A percentile compares a stretch with the other conserved stretches of the same genome.
Evolutionary conservation across 257 asterid genomes (phyloP).

Genomic region (Euphrasia confusa): DNA sequence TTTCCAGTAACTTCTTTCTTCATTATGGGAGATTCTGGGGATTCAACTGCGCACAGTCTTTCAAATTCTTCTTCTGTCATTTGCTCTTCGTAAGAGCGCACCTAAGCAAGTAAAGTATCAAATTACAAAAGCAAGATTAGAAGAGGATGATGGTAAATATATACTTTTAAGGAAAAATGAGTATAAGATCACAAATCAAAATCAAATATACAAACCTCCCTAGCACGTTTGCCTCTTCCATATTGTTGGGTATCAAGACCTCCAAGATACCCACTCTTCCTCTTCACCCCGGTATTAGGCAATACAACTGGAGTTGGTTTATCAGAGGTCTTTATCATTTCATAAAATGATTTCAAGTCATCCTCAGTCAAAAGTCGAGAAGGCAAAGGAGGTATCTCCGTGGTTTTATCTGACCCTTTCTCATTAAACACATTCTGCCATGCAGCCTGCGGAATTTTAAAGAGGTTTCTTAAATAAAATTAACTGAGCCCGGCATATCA

Average conservation of each 20-base stretch:
- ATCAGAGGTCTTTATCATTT: slow-evolving; percentile 81
- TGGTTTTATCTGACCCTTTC: slow-evolving; percentile 43
- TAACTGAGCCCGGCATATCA: slow-evolving; percentile 18
- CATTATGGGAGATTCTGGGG: slow-evolving; percentile 64
- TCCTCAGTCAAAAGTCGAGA: slow-evolving; percentile 78
- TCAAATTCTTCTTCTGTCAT: slow-evolving; percentile 98
- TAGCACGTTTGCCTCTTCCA: slow-evolving; percentile 98
- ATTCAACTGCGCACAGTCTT: slow-evolving; percentile 78
- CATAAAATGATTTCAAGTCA: slow-evolving; percentile 73
- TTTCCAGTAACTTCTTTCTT: slow-evolving; percentile 54
- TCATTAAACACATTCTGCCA: slow-evolving; percentile 65
- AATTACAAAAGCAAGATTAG: slow-evolving; percentile 22
- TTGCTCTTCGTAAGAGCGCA: slow-evolving; percentile 97
- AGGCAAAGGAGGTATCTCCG: slow-evolving; percentile 62
- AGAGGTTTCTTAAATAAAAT: slow-evolving; percentile 16
- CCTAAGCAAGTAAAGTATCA: slow-evolving; percentile 48
- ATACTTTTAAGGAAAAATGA: slow-evolving; percentile 29
- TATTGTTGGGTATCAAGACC: slow-evolving; percentile 91
- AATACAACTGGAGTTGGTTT: slow-evolving; percentile 38
- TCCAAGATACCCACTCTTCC: slow-evolving; percentile 73
- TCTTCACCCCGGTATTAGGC: slow-evolving; percentile 61
- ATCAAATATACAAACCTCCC: slow-evolving; percentile 70
- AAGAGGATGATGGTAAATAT: slow-evolving; percentile 1
- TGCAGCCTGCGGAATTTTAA: slow-evolving; percentile 42
- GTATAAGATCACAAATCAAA: slow-evolving; percentile 23